Base-by-base conservation (phyloP, 2,329 filamentous ascomycete species). In the Calycina herbarum region DNA sequence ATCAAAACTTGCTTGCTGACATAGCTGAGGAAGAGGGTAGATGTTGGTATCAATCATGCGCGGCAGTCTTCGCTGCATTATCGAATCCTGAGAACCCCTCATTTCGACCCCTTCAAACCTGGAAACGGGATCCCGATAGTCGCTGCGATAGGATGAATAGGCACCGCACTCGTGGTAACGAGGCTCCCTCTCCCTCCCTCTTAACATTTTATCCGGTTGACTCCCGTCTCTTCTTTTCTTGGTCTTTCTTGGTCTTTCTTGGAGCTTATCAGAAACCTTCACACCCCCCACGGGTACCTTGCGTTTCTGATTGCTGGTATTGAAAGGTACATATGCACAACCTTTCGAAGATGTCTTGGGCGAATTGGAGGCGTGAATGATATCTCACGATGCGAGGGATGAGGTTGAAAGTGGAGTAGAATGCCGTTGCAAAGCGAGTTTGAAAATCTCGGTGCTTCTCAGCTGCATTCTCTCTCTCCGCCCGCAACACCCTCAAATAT, bases 351-450 rank as follows among this genome's bases (percentile, higher is more conserved):
- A 51, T 51, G 45, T 24, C 20, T 24, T 51, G 45, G 45, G 4
- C 45, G 45, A 51, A 51, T 51, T 24, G 45, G 45, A 51, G n/a
- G 20, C 7, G 7, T 20, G 45, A 13, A 51, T 51, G 45, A 24
- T 51, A 51, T 51, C 45, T 51, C 45, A 51, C 45, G 45, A 51
- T 51, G 45, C n/a, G 45, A 51, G 10, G 45, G 45, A 51, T 51
- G 45, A 24, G 20, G 45, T 51, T 51, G 20, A 24, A 51, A 51
- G 45, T 51, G 45, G 45, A 51, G n/a, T 11, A 7, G n/a, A 51
- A 27, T 3, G n/a, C 45, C 45, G 45, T 24, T 24, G 45, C n/a
- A 51, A 51, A 24, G 45, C 45, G n/a, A 51, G n/a, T 51, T 51
- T 51, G 45, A 24, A 24, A 51, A 24, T 10, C n/a, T 51, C 45